phyloP scores from a whole-genome alignment of 305 asterid genomes.

The Solanum hybrid region DNA sequence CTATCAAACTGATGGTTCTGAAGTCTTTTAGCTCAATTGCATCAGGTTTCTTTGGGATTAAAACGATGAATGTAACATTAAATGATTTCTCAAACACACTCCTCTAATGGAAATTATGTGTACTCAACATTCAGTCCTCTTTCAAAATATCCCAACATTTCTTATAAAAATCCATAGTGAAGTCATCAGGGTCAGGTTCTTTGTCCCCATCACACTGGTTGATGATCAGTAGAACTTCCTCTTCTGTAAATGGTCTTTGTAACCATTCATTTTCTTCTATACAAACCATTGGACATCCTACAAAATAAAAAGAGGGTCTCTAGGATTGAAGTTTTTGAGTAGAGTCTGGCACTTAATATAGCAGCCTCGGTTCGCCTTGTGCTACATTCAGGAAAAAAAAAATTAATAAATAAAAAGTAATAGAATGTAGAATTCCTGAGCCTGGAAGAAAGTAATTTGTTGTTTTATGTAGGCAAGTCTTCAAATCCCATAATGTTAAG shows the following conservation, averaged over 20 bases:
- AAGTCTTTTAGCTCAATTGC: too few species aligned
- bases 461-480: too few species aligned
- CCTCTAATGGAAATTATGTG: neutral
- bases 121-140: neutral
- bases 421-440: neutral
- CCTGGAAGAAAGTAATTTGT: too few species aligned
- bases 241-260: too few species aligned
- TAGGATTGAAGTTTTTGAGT: neutral
- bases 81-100: neutral
- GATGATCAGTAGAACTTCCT: neutral
- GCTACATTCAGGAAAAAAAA: too few species aligned
- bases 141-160: neutral
- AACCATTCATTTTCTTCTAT: too few species aligned
- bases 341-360: neutral
- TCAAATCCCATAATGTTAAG: neutral
- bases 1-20: too few species aligned
- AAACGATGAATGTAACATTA: neutral
- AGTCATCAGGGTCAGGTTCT: neutral
- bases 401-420: neutral
- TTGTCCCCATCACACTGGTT: neutral
- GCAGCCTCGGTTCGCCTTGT: neutral
- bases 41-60: too few species aligned
- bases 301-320: neutral
- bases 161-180: neutral
- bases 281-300: too few species aligned